Percentiles rank a stretch among this genome's conserved stretches.
Evolutionary conservation across 2,329 filamentous ascomycete genomes (phyloP).

Genomic region (Fusarium pilosicola): DNA sequence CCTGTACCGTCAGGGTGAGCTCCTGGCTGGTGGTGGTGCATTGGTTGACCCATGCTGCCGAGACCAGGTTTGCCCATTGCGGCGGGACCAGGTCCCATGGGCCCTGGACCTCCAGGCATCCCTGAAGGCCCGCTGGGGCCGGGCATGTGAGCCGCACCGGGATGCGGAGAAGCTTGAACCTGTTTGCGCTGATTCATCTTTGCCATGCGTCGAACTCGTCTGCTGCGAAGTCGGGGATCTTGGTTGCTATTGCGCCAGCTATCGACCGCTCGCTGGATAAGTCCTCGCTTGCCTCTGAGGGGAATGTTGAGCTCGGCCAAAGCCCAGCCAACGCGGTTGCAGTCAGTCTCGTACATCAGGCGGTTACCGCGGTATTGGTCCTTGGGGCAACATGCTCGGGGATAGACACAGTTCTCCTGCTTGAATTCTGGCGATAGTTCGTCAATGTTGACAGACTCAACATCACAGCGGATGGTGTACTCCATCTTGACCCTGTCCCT

Average conservation of each 20-base stretch:
- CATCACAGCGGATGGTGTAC: slow-evolving; percentile 97
- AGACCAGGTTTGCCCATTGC: slow-evolving; percentile 74
- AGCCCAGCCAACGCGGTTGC: slow-evolving; percentile 99
- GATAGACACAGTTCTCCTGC: slow-evolving; percentile 98
- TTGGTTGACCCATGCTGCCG: slow-evolving; percentile 70
- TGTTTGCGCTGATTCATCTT: slow-evolving; percentile 92
- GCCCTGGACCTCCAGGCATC: slow-evolving; percentile 69
- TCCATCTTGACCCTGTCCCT: slow-evolving; percentile 98
- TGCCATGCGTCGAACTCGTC: slow-evolving; percentile 92
- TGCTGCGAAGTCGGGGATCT: slow-evolving; percentile 88
- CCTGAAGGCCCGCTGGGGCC: slow-evolving; percentile 72
- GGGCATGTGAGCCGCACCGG: slow-evolving; percentile 70
- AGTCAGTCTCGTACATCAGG: slow-evolving; percentile 96
- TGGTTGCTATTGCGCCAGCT: slow-evolving; percentile 99
- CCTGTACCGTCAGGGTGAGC: slow-evolving; percentile 61
- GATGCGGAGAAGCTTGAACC: slow-evolving; percentile 67
- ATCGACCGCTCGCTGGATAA: slow-evolving; percentile 97
- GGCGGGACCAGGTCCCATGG: slow-evolving; percentile 67
- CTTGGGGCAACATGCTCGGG: slow-evolving; percentile 91
- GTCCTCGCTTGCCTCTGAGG: slow-evolving; percentile 88
- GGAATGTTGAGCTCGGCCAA: slow-evolving; percentile 92
- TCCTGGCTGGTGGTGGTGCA: slow-evolving; percentile 73
- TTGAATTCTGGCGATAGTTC: slow-evolving; percentile 89
- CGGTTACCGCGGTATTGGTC: slow-evolving; percentile 97
- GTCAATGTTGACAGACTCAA: slow-evolving; percentile 94